phyloP scores from a whole-genome alignment of 2,329 filamentous ascomycete genomes.

The Penicillium sclerotiorum region DNA sequence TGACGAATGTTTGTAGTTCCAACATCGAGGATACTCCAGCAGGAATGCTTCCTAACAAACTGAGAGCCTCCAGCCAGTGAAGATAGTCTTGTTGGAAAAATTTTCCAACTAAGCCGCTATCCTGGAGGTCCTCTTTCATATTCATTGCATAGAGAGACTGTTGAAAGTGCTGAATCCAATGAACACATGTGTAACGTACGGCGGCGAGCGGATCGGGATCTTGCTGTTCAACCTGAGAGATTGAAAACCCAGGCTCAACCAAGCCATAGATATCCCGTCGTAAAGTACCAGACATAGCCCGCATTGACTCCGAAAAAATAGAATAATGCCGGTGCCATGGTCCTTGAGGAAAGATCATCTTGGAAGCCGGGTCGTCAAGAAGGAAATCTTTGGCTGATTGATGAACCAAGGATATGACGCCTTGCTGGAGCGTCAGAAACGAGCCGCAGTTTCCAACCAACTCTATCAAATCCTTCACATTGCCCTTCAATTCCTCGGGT shows the following conservation, averaged over 20 bases:
- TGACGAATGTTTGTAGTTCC: conserved; percentile 23
- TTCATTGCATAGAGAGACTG: conserved; percentile 2
- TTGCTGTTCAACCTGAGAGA: conserved; percentile 12
- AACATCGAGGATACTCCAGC: conserved; percentile 21
- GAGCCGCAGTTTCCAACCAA: conserved; percentile 28
- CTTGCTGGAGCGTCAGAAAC: conserved; percentile 22
- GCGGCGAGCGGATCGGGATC: conserved; percentile 30
- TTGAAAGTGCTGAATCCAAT: conserved; percentile 40
- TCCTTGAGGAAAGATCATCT: conserved; percentile 34
- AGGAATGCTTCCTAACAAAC: conserved; percentile 21
- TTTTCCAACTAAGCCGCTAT: conserved; percentile 8
- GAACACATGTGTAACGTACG: conserved; percentile 37
- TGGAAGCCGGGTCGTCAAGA: neutral
- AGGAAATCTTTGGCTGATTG: conserved; percentile 34
- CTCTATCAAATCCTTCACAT: conserved; percentile 1
- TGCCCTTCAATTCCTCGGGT: neutral
- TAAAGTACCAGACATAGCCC: conserved; percentile 4
- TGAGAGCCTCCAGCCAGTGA: conserved; percentile 35
- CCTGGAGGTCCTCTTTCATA: conserved; percentile 9
- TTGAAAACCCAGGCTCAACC: conserved; percentile 16
- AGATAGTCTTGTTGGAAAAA: conserved; percentile 29
- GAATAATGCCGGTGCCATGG: conserved; percentile 23
- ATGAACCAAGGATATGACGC: conserved; percentile 28
- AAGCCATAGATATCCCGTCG: neutral
- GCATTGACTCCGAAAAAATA: conserved; percentile 41